Evolutionary conservation across 78 protist species (phyloP).

Genomic region (Dictyostelium firmibasis): DNA sequence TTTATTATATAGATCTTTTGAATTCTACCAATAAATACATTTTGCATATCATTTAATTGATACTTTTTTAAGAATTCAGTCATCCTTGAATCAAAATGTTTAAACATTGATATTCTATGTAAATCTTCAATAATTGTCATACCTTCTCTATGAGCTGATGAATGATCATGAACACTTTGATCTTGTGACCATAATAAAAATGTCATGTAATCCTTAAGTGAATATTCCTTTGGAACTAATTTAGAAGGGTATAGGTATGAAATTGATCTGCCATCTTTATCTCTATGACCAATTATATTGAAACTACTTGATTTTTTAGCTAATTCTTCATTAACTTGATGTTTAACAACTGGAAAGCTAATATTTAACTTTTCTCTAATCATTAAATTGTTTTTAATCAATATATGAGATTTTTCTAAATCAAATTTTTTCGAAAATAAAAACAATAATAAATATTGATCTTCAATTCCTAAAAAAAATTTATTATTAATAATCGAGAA

Average conservation of each 20-base stretch:
- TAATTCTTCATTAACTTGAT: conserved; percentile 6
- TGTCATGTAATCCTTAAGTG: background rate
- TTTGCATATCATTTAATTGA: background rate
- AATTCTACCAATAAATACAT: conserved; percentile 56
- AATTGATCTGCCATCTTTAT: conserved; percentile 7
- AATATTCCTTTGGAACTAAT: conserved; percentile 24
- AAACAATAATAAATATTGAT: conserved; percentile 28
- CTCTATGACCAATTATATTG: background rate
- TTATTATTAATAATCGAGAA: too few species aligned
- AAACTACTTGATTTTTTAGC: conserved; percentile 32
- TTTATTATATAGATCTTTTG: conserved; percentile 12
- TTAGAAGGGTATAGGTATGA: conserved; percentile 18
- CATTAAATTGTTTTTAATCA: conserved; percentile 17
- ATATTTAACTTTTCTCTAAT: conserved; percentile 14
- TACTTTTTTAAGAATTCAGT: background rate
- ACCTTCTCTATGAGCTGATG: conserved; percentile 7
- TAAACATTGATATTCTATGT: background rate
- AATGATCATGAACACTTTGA: background rate
- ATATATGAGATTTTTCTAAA: background rate
- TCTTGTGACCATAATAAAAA: conserved; percentile 26
- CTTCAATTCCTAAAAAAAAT: background rate
- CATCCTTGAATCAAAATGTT: conserved; percentile 45
- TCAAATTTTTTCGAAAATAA: conserved; percentile 52
- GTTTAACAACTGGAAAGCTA: conserved; percentile 31
- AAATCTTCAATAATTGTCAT: conserved; percentile 36